Base-by-base conservation (phyloP, 495 filamentous ascomycete species). In the Neurospora hispaniola region DNA sequence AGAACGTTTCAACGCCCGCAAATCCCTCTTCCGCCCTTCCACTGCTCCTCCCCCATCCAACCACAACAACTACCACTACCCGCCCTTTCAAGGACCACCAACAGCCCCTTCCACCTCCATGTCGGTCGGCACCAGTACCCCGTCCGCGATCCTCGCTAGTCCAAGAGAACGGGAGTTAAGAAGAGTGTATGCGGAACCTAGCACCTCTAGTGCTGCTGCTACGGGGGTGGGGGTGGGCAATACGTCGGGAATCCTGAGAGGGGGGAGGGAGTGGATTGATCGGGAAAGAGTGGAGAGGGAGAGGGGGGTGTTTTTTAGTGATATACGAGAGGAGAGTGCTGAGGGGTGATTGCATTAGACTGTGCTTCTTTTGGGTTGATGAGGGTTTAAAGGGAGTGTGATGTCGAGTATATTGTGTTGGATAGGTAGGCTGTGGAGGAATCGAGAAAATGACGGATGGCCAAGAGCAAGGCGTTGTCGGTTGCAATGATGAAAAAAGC, bases 101-200 rank as follows among this genome's bases (percentile, higher is more conserved):
- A 62, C 54, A 3, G 54, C 54, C 2, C 48, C 23, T 2, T 62
- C 48, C 0, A 62, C 48, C 0, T 62, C 48, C 9, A 31, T 31
- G 27, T 31, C 27, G 27, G 46, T 54, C 3, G 46, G 46, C 5
- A 80, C 80, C 0, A 78, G 76, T 1, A 81, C 80, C 1, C 80
- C 80, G 2, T 78, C 76, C 5, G 79, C 80, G 2, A 77, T 80
- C 0, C 70, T 82, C 5, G 70, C 80, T 0, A 75, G 75, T 23
- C 80, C 80, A 0, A 71, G 76, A 44, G 80, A 82, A 59, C 44
- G 79, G 16, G 74, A 78, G 69, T 39, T 82, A 38, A 73, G 80
- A 42, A 70, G 43, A 42, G 70, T 66, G 43, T 80, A 81, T 68
- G 40, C 43, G 8, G n/a, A 54, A 6, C 70, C 39, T 38, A 38